These are phyloP conservation scores for Bauhinia variegata DNA, from an alignment of 306 rosid genomes.

Conservation along the genomic window DNA sequence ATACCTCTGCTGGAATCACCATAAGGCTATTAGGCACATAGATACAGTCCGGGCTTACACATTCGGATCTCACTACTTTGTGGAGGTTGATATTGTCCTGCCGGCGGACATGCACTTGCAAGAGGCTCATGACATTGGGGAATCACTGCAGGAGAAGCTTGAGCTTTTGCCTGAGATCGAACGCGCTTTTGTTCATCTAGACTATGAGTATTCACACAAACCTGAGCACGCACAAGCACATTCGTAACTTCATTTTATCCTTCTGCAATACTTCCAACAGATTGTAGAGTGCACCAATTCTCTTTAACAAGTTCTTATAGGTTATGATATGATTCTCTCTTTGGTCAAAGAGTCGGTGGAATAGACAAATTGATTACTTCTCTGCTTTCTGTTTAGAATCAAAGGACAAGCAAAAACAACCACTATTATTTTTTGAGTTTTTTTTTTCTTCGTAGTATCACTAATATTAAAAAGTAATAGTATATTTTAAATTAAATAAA, in stretches of 20 bases:
- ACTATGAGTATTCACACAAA: constrained; percentile 88
- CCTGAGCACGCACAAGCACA: constrained; percentile 90
- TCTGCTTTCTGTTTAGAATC: no score
- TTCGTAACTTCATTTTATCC: constrained; percentile 37
- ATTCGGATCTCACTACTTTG: constrained; percentile 94
- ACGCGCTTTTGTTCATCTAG: constrained; percentile 96
- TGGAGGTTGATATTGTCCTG: constrained; percentile 93
- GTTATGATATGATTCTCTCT: not conserved
- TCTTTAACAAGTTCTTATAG: not conserved
- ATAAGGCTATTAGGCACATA: constrained; percentile 79
- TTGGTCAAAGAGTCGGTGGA: not conserved
- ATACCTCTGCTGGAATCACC: constrained; percentile 97
- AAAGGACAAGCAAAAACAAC: no score
- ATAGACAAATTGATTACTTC: no score
- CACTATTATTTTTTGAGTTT: no score
- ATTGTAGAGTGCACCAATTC: constrained; percentile 23
- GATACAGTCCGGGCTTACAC: constrained; percentile 95
- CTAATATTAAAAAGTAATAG: no score
- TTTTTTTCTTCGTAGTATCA: no score
- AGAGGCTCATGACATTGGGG: constrained; percentile 96
- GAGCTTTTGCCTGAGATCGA: constrained; percentile 87
- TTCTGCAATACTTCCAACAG: not conserved
- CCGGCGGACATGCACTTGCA: constrained; percentile 84
- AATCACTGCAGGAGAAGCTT: constrained; percentile 83
- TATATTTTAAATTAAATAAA: no score